A percentile compares a stretch with the other conserved stretches of the same genome.
These are phyloP conservation scores for Serendipita vermifera DNA, from an alignment of 768 basidiomycete species.

Conservation along the genomic window DNA sequence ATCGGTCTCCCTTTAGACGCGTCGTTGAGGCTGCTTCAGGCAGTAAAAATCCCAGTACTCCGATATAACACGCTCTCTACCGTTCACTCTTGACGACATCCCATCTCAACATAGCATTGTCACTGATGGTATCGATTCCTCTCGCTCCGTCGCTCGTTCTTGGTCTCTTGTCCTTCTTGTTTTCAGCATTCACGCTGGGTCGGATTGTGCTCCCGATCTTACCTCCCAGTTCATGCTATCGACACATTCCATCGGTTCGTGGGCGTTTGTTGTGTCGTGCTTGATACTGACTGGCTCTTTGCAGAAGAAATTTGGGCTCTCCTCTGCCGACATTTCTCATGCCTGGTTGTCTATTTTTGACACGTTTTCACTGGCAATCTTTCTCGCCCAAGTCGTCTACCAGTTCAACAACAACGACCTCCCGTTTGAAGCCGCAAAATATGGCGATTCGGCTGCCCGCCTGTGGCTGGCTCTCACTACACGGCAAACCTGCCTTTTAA, in stretches of 20 bases:
- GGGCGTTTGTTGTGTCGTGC: constrained; percentile 9
- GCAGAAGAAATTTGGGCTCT: constrained; percentile 53
- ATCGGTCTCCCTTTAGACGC: background rate
- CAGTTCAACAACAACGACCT: constrained; percentile 39
- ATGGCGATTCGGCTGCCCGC: constrained; percentile 42
- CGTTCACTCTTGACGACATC: too few species aligned
- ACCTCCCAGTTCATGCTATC: constrained; percentile 58
- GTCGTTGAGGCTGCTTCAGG: too few species aligned
- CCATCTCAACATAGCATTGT: background rate
- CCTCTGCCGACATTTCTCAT: constrained; percentile 55
- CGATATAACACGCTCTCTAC: too few species aligned
- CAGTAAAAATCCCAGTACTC: too few species aligned
- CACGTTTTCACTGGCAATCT: constrained; percentile 44
- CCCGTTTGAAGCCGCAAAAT: constrained; percentile 32
- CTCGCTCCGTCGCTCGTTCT: constrained; percentile 53
- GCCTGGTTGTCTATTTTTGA: constrained; percentile 62
- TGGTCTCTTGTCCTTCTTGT: constrained; percentile 56
- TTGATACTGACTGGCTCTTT: constrained; percentile 24
- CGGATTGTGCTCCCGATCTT: constrained; percentile 63
- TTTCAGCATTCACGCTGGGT: constrained; percentile 62
- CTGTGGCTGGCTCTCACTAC: constrained; percentile 59
- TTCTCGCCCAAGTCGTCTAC: constrained; percentile 50
- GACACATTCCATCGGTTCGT: constrained; percentile 59
- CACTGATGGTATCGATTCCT: constrained; percentile 39
- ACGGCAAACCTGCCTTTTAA: constrained; percentile 52